Evolutionary conservation across 345 rosid genomes (phyloP).

Genomic region (Firmiana major): DNA sequence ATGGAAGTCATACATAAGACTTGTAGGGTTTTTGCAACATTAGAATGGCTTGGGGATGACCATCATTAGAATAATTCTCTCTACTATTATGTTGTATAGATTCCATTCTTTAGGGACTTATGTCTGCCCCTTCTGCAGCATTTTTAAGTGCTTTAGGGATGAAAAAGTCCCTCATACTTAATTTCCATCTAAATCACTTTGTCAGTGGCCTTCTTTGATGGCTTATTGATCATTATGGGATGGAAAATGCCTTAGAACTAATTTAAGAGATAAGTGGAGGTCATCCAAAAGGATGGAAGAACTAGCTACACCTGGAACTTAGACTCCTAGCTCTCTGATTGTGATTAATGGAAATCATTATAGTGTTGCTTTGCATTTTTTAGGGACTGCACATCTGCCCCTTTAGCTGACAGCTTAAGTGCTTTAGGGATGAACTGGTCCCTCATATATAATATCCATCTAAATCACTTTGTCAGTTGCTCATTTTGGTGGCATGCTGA

Average conservation of each 20-base stretch:
- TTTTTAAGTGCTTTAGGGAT: constrained; percentile 14
- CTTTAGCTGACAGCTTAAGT: not conserved
- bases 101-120: not conserved
- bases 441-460: not conserved
- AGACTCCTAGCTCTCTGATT: not conserved
- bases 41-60: not conserved
- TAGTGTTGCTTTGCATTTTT: not conserved
- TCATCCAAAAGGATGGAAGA: not conserved
- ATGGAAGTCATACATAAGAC: not conserved
- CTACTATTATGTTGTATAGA: not conserved
- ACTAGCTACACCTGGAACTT: not conserved
- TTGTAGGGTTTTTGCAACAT: not conserved
- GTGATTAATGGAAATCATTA: not conserved
- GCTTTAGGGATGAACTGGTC: constrained; percentile 14
- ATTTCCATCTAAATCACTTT: constrained; percentile 5
- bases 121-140: not conserved
- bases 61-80: not conserved
- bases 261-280: not conserved
- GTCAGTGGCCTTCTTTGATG: not conserved
- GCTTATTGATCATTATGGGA: not conserved
- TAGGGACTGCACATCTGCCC: not conserved
- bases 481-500: not conserved
- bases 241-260: not conserved
- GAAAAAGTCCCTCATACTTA: constrained; percentile 4
- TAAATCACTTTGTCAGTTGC: not conserved